Evolutionary conservation across 345 rosid species (phyloP).

Genomic region (Pistacia vera): DNA sequence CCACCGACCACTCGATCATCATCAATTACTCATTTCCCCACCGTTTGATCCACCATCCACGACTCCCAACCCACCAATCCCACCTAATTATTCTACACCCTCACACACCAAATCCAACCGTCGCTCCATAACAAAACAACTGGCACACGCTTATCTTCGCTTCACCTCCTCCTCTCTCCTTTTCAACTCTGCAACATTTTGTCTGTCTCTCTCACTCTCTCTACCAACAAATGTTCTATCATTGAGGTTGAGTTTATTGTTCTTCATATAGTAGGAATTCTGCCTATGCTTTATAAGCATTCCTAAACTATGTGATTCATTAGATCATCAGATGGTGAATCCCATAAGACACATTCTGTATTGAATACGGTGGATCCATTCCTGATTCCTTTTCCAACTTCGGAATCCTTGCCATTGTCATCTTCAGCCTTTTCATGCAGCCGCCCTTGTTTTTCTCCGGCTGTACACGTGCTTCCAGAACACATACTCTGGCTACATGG

Average conservation of each 20-base stretch:
- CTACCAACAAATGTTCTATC: neutral
- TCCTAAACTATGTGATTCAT: conserved; percentile 57
- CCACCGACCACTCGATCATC: neutral
- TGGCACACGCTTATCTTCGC: neutral
- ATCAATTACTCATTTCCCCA: neutral
- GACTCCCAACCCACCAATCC: neutral
- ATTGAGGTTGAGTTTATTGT: conserved; percentile 26
- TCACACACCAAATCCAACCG: neutral
- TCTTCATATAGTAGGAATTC: conserved; percentile 12
- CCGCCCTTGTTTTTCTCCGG: conserved; percentile 43
- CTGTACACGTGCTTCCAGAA: conserved; percentile 53
- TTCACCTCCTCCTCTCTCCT: neutral
- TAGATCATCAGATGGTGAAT: conserved; percentile 75
- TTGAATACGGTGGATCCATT: conserved; percentile 54
- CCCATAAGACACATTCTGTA: conserved; percentile 84
- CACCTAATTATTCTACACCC: neutral
- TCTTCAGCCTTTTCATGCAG: conserved; percentile 36
- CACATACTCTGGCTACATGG: conserved; percentile 62
- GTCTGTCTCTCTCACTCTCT: too few relatives aligned
- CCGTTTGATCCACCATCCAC: neutral
- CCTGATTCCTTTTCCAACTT: conserved; percentile 50
- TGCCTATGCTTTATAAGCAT: conserved; percentile 6
- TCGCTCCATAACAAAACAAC: neutral
- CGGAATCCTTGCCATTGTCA: conserved; percentile 53
- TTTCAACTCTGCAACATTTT: conserved; percentile 8